phyloP scores from a whole-genome alignment of 1,139 yeast species.

The Casaregolazyma suthepensis region DNA sequence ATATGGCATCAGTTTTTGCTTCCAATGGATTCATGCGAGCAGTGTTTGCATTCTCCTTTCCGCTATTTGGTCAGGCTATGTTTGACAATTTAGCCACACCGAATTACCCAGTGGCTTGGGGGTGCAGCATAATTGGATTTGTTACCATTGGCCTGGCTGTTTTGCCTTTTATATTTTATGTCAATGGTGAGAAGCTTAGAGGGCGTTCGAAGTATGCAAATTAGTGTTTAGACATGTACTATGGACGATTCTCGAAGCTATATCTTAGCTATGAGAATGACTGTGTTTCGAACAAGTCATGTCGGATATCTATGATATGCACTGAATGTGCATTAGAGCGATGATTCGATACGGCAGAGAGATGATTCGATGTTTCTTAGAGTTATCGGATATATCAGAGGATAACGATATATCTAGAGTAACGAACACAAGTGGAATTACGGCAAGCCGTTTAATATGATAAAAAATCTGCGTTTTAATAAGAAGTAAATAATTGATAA shows the following conservation, averaged over 20 bases:
- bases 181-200: conserved; percentile 51
- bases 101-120: conserved; percentile 61
- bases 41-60: conserved; percentile 49
- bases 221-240: no score
- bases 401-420: no score
- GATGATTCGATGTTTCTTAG: no score
- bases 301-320: no score
- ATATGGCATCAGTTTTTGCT: conserved; percentile 53
- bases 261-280: no score
- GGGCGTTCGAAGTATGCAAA: conserved; percentile 27
- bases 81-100: conserved; percentile 44
- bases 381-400: no score
- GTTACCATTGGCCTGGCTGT: conserved; percentile 39
- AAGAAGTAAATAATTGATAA: not conserved
- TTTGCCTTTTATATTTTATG: conserved; percentile 53
- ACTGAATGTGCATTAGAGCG: no score
- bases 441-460: not conserved
- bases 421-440: no score
- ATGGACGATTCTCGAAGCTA: no score
- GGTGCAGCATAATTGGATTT: conserved; percentile 45
- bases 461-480: no score
- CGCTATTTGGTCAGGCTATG: conserved; percentile 47
- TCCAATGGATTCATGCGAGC: conserved; percentile 47
- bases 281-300: no score
- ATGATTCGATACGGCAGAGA: no score